Base-by-base conservation (phyloP, 257 asterid species). In the Gentiana straminea region DNA sequence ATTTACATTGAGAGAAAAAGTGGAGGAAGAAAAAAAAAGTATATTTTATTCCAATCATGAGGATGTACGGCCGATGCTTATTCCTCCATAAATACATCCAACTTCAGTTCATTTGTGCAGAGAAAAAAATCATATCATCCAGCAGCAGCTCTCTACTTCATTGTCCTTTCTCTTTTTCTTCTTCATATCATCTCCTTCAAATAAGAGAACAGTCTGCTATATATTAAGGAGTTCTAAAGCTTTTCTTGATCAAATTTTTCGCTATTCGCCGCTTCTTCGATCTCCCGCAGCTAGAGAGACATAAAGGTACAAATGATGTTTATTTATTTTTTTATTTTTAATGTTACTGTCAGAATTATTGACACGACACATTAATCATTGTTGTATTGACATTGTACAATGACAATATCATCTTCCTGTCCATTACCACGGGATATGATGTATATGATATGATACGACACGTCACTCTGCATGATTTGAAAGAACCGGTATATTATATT, bases 81-180 rank as follows among this genome's bases (percentile, higher is more conserved):
- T 37, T 59, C 62, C 49, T 54, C 53, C 0, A 66, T 66, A 66
- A 59, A 66, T 66, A 66, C 49, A 5, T 11, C 55, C 64, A 54
- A 58, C 51, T 65, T 58, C 70, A 13, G 13, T 51, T 59, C 33
- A 48, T 51, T 44, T 65, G 60, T 12, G 54, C 52, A 61, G 41
- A 46, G 44, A 54, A 33, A 37, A 36, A 36, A 1, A 58, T 39
- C 62, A 33, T 58, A 4, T 39, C 13, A 36, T 52, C 32, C 8
- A 51, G n/a, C 51, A 50, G 9, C 36, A 13, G 2, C 24, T 64
- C 39, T 56, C 35, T 24, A 50, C 15, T 24, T 57, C 47, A 13
- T 13, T 5, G 24, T 52, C 56, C 13, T 49, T 46, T 56, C 63
- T 64, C 57, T 50, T 35, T 10, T 41, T 5, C 35, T 56, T 33